Conservation (phyloP, 2,329 filamentous ascomycete species). For the Alternaria panax region DNA sequence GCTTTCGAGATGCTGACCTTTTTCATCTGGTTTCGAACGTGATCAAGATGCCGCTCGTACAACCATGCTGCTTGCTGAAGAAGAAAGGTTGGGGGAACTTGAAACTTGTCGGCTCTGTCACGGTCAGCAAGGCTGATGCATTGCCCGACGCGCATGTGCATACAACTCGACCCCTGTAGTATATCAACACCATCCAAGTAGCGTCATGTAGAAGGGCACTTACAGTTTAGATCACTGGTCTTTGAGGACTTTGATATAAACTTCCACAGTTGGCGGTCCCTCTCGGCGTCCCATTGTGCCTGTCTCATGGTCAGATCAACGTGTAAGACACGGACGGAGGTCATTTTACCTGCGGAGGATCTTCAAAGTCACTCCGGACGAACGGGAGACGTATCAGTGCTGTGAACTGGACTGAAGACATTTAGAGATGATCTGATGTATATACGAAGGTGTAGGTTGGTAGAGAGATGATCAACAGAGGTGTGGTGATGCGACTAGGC, state of each 20-base stretch:
- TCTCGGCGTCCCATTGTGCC: slow-evolving; percentile 87
- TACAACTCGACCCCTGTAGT: slow-evolving; percentile 77
- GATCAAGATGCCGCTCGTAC: slow-evolving; percentile 87
- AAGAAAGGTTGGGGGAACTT: slow-evolving; percentile 86
- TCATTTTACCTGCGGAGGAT: slow-evolving; percentile 78
- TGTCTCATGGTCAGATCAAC: slow-evolving; percentile 48
- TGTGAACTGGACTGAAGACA: slow-evolving; percentile 61
- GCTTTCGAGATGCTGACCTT: slow-evolving; percentile 70
- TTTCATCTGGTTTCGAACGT: slow-evolving; percentile 88
- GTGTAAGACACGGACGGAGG: background rate
- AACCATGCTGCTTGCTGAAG: slow-evolving; percentile 93
- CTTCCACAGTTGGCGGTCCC: slow-evolving; percentile 90
- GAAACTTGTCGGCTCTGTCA: slow-evolving; percentile 72
- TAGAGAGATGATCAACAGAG: slow-evolving; percentile 8
- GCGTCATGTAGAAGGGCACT: slow-evolving; percentile 14
- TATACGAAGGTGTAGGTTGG: slow-evolving; percentile 3
- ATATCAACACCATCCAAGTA: background rate
- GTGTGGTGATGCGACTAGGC: slow-evolving; percentile 17
- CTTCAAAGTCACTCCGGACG: slow-evolving; percentile 83
- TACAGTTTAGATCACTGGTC: slow-evolving; percentile 85
- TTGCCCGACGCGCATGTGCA: slow-evolving; percentile 33
- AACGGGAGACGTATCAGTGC: slow-evolving; percentile 92
- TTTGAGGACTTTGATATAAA: slow-evolving; percentile 83
- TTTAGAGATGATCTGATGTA: slow-evolving; percentile 23
- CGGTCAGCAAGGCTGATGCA: slow-evolving; percentile 10